phyloP scores from a whole-genome alignment of 495 filamentous ascomycete genomes.

The Talaromyces trachyspermus region DNA sequence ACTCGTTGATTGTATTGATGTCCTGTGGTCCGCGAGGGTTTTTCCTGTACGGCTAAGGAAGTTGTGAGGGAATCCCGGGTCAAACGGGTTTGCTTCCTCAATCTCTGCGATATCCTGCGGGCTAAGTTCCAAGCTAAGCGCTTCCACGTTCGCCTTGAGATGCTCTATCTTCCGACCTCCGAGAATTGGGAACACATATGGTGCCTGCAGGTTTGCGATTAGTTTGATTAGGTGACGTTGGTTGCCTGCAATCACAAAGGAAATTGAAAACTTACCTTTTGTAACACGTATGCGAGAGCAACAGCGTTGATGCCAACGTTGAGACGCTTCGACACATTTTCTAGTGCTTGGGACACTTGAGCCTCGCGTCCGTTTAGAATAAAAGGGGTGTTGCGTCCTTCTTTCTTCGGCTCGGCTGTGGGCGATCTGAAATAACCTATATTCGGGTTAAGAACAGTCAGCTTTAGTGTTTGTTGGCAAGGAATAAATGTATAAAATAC shows the following conservation, averaged over 20 bases:
- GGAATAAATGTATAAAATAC: constrained; percentile 51
- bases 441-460: constrained; percentile 7
- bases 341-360: constrained; percentile 49
- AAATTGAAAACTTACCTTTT: constrained; percentile 33
- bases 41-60: too few species aligned
- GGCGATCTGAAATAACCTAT: background rate
- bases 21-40: too few species aligned
- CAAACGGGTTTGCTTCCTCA: constrained; percentile 53
- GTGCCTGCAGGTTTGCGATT: constrained; percentile 29
- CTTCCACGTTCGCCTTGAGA: constrained; percentile 62
- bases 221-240: too few species aligned
- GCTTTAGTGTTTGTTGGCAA: background rate
- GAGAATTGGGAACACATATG: constrained; percentile 68
- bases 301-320: constrained; percentile 33
- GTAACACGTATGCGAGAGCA: constrained; percentile 66
- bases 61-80: constrained; percentile 51
- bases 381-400: constrained; percentile 20
- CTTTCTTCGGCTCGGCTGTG: constrained; percentile 16
- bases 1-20: too few species aligned
- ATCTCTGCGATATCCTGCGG: constrained; percentile 59
- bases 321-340: constrained; percentile 49
- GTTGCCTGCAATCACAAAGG: background rate
- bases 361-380: constrained; percentile 33
- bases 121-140: constrained; percentile 46
- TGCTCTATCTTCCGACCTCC: constrained; percentile 59